Base-by-base conservation (phyloP, 805 yeast genomes). In the Komagataella ulmi region DNA sequence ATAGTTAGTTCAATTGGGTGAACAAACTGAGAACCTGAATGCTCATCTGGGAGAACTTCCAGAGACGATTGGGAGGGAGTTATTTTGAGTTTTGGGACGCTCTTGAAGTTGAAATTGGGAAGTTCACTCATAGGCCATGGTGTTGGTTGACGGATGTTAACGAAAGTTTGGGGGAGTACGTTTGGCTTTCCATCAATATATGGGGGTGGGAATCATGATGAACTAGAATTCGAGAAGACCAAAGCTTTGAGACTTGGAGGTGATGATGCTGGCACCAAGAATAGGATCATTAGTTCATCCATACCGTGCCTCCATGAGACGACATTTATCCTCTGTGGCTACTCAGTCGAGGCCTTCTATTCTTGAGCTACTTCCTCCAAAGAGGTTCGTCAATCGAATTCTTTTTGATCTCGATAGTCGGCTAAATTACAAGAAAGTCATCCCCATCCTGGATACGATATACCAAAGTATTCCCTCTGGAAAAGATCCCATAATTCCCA, bases 371-470 rank as follows among this genome's bases (percentile, higher is more conserved):
- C 73, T 85, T 7, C 93, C 95, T 4, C 69, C 75, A 18, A 77
- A 77, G 61, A 75, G 75, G 53, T 66, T 75, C 21, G 62, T 84
- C 49, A 83, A 82, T 55, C 67, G 78, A 49, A 69, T 82, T 17
- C 67, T 85, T 6, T 85, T 85, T 61, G 90, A 85, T 58, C 69
- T 79, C 54, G 86, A 84, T 61, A 71, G 85, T 47, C 66, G 79
- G 48, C 68, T 80, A 45, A 70, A 80, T 1, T 79, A 76, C 56
- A 63, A 65, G 10, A 80, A 78, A 59, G 71, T 81, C 30, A 59
- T 80, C 46, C 82, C 83, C 1, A 72, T 79, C 0, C 72, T 79
- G 52, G 72, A 75, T 55, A 53, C 72, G 0, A 63, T 85, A 3
- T 85, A 85, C 59, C 63, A 70, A 12, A 60, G 67, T 24, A 54